Conservation (phyloP, 345 rosid species). For the Bretschneidera sinensis region DNA sequence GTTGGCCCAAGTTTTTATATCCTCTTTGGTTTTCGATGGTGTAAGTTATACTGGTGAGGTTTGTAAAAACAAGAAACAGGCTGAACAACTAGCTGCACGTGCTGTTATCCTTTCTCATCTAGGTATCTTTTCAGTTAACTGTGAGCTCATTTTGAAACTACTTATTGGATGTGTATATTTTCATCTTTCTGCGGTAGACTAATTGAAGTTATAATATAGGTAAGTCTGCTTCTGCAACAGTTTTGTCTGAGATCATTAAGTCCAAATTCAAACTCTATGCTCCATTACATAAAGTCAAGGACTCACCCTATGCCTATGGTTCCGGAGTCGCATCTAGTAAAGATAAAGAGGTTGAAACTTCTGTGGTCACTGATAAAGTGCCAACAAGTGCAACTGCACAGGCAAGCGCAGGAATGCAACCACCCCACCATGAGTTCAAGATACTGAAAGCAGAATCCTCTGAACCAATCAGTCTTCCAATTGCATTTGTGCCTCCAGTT, state of each 20-base stretch:
- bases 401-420: neutral
- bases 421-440: slow-evolving; percentile 12
- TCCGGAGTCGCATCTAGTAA: neutral
- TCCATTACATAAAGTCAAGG: slow-evolving; percentile 20
- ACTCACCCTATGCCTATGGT: slow-evolving; percentile 1
- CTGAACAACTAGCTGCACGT: slow-evolving; percentile 50
- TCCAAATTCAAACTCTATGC: slow-evolving; percentile 31
- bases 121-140: slow-evolving; percentile 15
- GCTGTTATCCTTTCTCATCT: slow-evolving; percentile 31
- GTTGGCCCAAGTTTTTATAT: slow-evolving; percentile 24
- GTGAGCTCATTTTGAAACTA: neutral
- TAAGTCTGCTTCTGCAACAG: slow-evolving; percentile 13
- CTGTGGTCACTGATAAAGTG: neutral
- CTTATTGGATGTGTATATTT: neutral
- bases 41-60: slow-evolving; percentile 23
- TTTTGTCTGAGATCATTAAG: slow-evolving; percentile 28
- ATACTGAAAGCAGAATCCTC: slow-evolving; percentile 13
- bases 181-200: neutral
- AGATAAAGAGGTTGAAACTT: slow-evolving; percentile 4
- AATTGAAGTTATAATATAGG: slow-evolving; percentile 16
- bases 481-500: slow-evolving; percentile 14
- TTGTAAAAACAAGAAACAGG: slow-evolving; percentile 43
- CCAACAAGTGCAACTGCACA: slow-evolving; percentile 3
- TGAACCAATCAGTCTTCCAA: neutral
- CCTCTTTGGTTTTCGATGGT: slow-evolving; percentile 30